phyloP scores from a whole-genome alignment of 495 filamentous ascomycete genomes.

The Massariosphaeria phaeospora region DNA sequence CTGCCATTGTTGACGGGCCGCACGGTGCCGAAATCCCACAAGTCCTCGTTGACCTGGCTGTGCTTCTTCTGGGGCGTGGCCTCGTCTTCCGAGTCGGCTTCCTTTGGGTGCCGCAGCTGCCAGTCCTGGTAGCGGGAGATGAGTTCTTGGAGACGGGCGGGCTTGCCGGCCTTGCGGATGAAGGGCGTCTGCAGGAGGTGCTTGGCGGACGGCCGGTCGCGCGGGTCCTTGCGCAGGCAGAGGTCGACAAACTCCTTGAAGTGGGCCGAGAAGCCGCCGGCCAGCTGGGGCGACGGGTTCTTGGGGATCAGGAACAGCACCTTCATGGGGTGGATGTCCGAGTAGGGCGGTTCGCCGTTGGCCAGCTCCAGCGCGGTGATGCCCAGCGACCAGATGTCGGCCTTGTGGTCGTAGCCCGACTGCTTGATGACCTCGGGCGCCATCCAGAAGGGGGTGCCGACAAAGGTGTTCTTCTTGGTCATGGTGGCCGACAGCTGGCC shows the following conservation, averaged over 20 bases:
- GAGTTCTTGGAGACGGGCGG: constrained; percentile 82
- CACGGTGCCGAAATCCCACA: constrained; percentile 96
- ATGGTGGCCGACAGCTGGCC: constrained; percentile 98
- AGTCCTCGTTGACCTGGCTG: constrained; percentile 58
- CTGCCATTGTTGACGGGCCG: constrained; percentile 55
- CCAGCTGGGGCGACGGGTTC: constrained; percentile 75
- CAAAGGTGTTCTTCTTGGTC: constrained; percentile 99
- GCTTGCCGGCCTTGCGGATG: constrained; percentile 82
- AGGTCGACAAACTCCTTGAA: constrained; percentile 94
- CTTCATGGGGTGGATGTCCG: constrained; percentile 98
- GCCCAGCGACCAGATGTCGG: constrained; percentile 98
- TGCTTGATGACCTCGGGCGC: constrained; percentile 98
- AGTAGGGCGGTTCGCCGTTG: constrained; percentile 88
- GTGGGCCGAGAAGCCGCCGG: constrained; percentile 78
- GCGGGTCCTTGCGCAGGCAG: constrained; percentile 81
- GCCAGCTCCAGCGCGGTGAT: constrained; percentile 94
- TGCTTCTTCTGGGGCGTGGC: constrained; percentile 31
- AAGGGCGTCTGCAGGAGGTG: constrained; percentile 89
- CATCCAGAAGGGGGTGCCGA: constrained; percentile 99
- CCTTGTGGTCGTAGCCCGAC: constrained; percentile 96
- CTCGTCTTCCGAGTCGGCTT: constrained; percentile 54
- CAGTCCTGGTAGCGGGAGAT: constrained; percentile 87
- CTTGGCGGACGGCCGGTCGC: constrained; percentile 77
- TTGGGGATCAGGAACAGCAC: constrained; percentile 96
- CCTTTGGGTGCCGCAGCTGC: constrained; percentile 51